Percentiles rank a stretch among this genome's conserved stretches.
Conservation (phyloP, 1,139 yeast species). For the Meyerozyma carpophila region DNA sequence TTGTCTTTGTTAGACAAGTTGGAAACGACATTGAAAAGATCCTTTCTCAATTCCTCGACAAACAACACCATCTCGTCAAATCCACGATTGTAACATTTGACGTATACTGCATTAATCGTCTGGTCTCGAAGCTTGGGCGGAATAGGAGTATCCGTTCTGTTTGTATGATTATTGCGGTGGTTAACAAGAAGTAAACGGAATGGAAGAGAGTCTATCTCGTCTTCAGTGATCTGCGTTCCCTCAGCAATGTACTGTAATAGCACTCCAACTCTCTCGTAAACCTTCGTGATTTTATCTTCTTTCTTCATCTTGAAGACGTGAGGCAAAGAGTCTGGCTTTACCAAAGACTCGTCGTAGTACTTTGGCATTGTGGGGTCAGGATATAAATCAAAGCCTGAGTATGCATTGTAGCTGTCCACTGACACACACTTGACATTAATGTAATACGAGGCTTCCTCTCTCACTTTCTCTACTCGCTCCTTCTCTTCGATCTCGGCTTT, state of each 20-base stretch:
- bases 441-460: constrained; percentile 76
- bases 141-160: constrained; percentile 56
- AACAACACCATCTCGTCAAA: constrained; percentile 44
- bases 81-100: constrained; percentile 33
- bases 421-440: constrained; percentile 56
- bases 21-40: constrained; percentile 18
- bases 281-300: constrained; percentile 46
- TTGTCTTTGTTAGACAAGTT: constrained; percentile 3
- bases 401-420: constrained; percentile 46
- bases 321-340: constrained; percentile 48
- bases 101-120: constrained; percentile 34
- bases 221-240: constrained; percentile 7
- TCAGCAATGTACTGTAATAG: constrained; percentile 27
- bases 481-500: constrained; percentile 55
- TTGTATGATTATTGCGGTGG: constrained; percentile 69
- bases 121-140: constrained; percentile 26
- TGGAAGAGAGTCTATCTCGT: constrained; percentile 17
- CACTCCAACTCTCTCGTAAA: constrained; percentile 48
- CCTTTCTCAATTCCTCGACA: constrained; percentile 39
- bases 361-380: constrained; percentile 48
- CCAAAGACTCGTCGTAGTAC: constrained; percentile 44
- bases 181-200: constrained; percentile 63
- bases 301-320: constrained; percentile 49
- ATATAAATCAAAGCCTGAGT: constrained; percentile 74
- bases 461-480: constrained; percentile 52